phyloP scores from a whole-genome alignment of 305 asterid genomes.

The Fraxinus baroniana region DNA sequence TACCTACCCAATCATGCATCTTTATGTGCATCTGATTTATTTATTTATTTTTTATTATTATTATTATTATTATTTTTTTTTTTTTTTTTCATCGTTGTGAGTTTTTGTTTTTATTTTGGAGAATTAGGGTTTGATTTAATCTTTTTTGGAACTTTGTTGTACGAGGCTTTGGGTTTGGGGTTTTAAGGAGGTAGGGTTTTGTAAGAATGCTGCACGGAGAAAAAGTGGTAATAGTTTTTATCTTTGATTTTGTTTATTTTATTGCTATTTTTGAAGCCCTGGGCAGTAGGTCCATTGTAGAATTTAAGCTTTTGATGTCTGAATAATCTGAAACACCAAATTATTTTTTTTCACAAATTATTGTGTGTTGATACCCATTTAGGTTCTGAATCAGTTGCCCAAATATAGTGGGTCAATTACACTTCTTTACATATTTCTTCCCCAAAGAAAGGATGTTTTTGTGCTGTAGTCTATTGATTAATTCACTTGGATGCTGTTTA shows the following conservation, averaged over 20 bases:
- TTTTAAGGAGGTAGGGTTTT: neutral
- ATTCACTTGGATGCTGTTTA: conserved; percentile 15
- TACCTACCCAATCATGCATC: neutral
- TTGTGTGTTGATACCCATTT: neutral
- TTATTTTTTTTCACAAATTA: neutral
- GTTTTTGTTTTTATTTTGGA: neutral
- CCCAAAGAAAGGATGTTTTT: neutral
- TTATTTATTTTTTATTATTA: too few relatives aligned
- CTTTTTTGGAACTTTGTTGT: neutral
- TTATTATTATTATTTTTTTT: too few relatives aligned
- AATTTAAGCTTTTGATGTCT: conserved; percentile 6
- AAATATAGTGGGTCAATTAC: neutral
- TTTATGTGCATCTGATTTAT: neutral
- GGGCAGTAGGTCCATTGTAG: neutral
- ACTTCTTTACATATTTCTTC: too few relatives aligned
- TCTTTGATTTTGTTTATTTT: neutral
- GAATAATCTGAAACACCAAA: neutral
- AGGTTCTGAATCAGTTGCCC: neutral
- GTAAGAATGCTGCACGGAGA: conserved; percentile 8
- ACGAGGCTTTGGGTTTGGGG: neutral
- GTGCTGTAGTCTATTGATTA: neutral
- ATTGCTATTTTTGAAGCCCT: neutral
- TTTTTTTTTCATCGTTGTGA: neutral
- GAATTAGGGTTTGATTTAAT: conserved; percentile 5
- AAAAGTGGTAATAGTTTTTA: neutral